Conservation (phyloP, 1,284 basidiomycete genomes). For the Boletus hoseneyae region DNA sequence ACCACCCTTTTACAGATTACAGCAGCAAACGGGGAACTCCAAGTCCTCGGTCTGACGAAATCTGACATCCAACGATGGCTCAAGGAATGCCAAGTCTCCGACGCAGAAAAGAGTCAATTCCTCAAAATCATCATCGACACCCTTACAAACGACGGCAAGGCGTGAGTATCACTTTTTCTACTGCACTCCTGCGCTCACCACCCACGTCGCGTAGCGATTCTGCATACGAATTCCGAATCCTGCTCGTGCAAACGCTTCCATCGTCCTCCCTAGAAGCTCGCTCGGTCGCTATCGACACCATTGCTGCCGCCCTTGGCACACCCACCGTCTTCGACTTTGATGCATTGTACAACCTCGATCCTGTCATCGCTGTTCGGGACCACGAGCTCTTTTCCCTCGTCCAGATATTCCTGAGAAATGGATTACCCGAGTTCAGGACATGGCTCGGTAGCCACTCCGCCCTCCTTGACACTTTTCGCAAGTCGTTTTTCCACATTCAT, state of each 20-base stretch:
- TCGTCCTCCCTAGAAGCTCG: conserved; percentile 48
- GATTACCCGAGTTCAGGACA: conserved; percentile 58
- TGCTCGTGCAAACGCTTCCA: conserved; percentile 59
- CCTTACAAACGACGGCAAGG: conserved; percentile 55
- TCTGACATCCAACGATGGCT: conserved; percentile 71
- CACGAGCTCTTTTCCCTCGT: conserved; percentile 68
- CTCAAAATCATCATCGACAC: conserved; percentile 64
- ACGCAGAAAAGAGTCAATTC: conserved; percentile 68
- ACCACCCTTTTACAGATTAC: conserved; percentile 66
- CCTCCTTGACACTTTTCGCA: conserved; percentile 59
- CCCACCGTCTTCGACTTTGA: conserved; percentile 79
- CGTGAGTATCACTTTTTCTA: conserved; percentile 40
- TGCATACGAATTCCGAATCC: conserved; percentile 63
- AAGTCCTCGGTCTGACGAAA: conserved; percentile 61
- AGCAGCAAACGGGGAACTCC: conserved; percentile 65
- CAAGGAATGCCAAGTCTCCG: conserved; percentile 70
- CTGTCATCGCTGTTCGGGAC: conserved; percentile 65
- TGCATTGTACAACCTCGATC: conserved; percentile 73
- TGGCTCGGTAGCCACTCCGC: conserved; percentile 60
- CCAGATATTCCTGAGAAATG: conserved; percentile 67
- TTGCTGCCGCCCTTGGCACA: conserved; percentile 66
- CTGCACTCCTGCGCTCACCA: neutral
- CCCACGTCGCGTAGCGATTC: conserved; percentile 39
- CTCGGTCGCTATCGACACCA: conserved; percentile 56
- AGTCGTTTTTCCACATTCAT: conserved; percentile 28